phyloP scores from a whole-genome alignment of 2,329 filamentous ascomycete species.

The Aspergillus tanneri region DNA sequence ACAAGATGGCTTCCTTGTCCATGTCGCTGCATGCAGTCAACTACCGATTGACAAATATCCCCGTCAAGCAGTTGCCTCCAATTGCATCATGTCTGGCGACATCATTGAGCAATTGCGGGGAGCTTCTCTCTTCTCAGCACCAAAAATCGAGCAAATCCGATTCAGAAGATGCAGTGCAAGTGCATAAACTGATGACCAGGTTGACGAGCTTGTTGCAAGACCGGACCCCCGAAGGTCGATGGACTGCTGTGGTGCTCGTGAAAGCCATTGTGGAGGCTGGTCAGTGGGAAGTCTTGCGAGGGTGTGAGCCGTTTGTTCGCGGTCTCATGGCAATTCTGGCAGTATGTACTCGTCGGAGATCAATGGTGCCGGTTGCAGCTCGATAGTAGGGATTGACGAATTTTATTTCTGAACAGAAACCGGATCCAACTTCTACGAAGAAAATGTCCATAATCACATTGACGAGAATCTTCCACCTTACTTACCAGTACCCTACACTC shows the following conservation, averaged over 20 bases:
- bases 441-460: constrained; percentile 74
- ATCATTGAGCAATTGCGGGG: constrained; percentile 54
- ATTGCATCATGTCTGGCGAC: constrained; percentile 67
- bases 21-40: constrained; percentile 45
- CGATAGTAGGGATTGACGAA: not conserved
- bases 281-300: constrained; percentile 76
- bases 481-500: constrained; percentile 78
- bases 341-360: constrained; percentile 49
- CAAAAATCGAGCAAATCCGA: constrained; percentile 61
- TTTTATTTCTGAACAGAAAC: constrained; percentile 57
- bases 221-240: constrained; percentile 70
- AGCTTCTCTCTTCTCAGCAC: constrained; percentile 61
- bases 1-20: constrained; percentile 34
- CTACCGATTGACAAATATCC: constrained; percentile 64
- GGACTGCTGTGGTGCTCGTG: constrained; percentile 72
- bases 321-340: constrained; percentile 72
- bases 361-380: not conserved
- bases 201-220: constrained; percentile 77
- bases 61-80: constrained; percentile 70
- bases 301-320: constrained; percentile 71
- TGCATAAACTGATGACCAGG: constrained; percentile 79
- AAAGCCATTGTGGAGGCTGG: constrained; percentile 81
- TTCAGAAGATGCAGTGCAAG: constrained; percentile 65
- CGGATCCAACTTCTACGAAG: constrained; percentile 72
- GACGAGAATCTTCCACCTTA: constrained; percentile 78